phyloP scores from a whole-genome alignment of 2,329 filamentous ascomycete genomes.

The Elsinoe fawcettii region DNA sequence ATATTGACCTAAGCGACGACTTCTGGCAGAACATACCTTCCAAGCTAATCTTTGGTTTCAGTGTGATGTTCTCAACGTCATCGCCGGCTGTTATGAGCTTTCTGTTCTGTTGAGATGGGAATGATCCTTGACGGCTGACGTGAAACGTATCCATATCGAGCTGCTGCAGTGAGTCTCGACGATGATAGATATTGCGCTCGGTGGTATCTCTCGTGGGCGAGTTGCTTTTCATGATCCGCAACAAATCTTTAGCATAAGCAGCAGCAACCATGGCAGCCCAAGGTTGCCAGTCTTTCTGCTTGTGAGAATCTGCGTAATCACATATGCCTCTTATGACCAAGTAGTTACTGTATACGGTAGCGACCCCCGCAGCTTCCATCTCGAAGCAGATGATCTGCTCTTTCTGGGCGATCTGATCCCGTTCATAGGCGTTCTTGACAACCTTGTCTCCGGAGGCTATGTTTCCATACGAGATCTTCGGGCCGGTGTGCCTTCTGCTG shows the following conservation, averaged over 20 bases:
- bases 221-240: not conserved
- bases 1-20: too few relatives aligned
- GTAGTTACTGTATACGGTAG: constrained; percentile 17
- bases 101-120: too few relatives aligned
- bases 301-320: constrained; percentile 24
- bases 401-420: constrained; percentile 1
- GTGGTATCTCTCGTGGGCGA: not conserved
- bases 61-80: too few relatives aligned
- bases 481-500: not conserved
- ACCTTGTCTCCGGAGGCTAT: constrained; percentile 34
- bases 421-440: constrained; percentile 8
- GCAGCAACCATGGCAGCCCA: constrained; percentile 23
- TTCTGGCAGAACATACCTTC: too few relatives aligned
- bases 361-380: constrained; percentile 19
- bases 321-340: constrained; percentile 24
- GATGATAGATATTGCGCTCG: not conserved
- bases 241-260: constrained; percentile 20
- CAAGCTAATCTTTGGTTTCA: too few relatives aligned
- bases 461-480: constrained; percentile 30
- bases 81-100: too few relatives aligned
- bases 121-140: too few relatives aligned
- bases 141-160: too few relatives aligned
- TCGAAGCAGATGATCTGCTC: constrained; percentile 19
- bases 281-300: constrained; percentile 22
- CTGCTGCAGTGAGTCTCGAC: not conserved